Conservation (phyloP, 208 protist species). For the Porcisia hertigi region DNA sequence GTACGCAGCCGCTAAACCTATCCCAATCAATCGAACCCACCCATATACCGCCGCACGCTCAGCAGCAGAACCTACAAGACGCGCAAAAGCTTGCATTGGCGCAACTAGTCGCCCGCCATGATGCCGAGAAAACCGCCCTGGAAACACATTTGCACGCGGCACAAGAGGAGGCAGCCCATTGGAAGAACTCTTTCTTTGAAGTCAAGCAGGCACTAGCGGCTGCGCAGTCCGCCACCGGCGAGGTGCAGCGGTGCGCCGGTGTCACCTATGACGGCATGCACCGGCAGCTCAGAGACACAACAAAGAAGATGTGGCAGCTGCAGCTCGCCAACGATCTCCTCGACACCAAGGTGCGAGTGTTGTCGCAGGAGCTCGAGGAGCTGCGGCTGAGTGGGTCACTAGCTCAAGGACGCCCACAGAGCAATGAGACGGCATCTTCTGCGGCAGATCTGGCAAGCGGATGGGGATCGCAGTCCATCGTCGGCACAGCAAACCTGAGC, state of each 20-base stretch:
- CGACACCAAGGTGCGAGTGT: slow-evolving; percentile 29
- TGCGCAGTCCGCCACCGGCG: neutral
- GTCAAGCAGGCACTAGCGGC: neutral
- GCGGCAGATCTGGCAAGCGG: neutral
- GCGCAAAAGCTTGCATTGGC: slow-evolving; percentile 21
- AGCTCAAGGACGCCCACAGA: neutral
- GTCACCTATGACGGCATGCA: slow-evolving; percentile 9
- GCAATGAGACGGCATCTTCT: neutral
- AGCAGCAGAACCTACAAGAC: slow-evolving; percentile 19
- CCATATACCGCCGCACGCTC: slow-evolving; percentile 3
- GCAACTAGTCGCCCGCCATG: slow-evolving; percentile 30
- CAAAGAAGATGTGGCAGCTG: slow-evolving; percentile 29
- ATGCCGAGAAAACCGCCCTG: slow-evolving; percentile 17
- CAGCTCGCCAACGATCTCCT: slow-evolving; percentile 45
- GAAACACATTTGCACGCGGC: slow-evolving; percentile 1
- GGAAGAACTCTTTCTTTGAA: neutral
- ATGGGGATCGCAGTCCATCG: neutral
- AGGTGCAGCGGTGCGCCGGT: slow-evolving; percentile 1
- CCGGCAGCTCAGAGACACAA: slow-evolving; percentile 26
- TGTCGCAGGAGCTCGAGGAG: slow-evolving; percentile 40
- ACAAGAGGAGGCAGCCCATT: neutral
- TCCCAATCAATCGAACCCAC: slow-evolving; percentile 5
- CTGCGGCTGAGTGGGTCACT: slow-evolving; percentile 9
- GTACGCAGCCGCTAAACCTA: slow-evolving; percentile 11
- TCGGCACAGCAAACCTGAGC: neutral